Evolutionary conservation across 2,329 filamentous ascomycete genomes (phyloP).

Genomic region (Trichoderma simmonsii): DNA sequence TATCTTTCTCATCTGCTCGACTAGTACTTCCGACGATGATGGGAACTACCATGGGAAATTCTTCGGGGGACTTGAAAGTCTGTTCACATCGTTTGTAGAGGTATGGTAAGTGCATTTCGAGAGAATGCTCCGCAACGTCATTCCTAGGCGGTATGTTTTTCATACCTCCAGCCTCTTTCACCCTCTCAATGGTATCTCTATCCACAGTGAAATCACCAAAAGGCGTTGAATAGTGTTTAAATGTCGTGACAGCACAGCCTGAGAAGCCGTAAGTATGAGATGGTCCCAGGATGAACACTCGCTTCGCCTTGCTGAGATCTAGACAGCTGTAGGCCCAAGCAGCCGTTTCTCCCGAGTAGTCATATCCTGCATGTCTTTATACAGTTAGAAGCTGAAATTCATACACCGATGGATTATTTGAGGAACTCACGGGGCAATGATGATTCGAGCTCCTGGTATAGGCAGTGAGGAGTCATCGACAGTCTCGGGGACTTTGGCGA

Average conservation of each 20-base stretch:
- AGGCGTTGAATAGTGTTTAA: conserved; percentile 69
- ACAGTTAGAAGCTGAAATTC: no score
- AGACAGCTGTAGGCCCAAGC: conserved; percentile 92
- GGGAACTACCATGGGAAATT: conserved; percentile 75
- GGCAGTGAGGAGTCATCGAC: conserved; percentile 62
- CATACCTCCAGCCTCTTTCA: conserved; percentile 40
- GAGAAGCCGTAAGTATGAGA: conserved; percentile 69
- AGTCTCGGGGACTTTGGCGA: conserved; percentile 65
- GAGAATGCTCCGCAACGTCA: conserved; percentile 84
- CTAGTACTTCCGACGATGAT: conserved; percentile 78
- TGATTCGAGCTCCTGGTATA: conserved; percentile 69
- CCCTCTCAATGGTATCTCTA: conserved; percentile 46
- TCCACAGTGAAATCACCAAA: conserved; percentile 70
- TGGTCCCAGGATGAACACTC: conserved; percentile 87
- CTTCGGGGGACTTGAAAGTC: conserved; percentile 45
- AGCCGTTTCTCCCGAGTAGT: conserved; percentile 85
- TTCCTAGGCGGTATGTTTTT: conserved; percentile 58
- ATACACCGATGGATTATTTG: no score
- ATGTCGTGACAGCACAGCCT: conserved; percentile 72
- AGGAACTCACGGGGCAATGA: conserved; percentile 82
- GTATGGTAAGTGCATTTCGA: conserved; percentile 96
- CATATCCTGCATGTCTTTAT: conserved; percentile 83
- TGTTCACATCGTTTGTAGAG: conserved; percentile 72
- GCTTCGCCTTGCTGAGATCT: conserved; percentile 77
- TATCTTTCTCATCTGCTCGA: conserved; percentile 60